These are phyloP conservation scores for Hylodesmum podocarpum DNA, from an alignment of 306 rosid species.

Conservation along the genomic window DNA sequence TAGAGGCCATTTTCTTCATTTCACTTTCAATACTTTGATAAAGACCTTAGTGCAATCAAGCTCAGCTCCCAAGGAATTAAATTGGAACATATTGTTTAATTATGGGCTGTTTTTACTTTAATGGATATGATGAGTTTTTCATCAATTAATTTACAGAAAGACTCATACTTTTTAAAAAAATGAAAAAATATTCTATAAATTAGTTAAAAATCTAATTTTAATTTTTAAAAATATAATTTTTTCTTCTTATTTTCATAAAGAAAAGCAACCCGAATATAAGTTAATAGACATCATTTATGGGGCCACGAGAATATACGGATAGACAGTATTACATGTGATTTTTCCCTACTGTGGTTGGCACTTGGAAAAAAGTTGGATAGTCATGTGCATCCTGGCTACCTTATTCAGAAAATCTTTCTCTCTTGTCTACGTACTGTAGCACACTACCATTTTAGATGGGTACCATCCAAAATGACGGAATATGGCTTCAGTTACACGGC, in stretches of 20 bases:
- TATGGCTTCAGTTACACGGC: background rate
- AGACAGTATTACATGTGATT: slow-evolving; percentile 27
- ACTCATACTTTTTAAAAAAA: too few species aligned
- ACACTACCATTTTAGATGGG: background rate
- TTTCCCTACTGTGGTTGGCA: background rate
- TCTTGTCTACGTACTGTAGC: background rate
- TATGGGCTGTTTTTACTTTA: too few species aligned
- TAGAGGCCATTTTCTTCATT: background rate
- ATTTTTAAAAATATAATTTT: too few species aligned
- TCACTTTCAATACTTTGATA: background rate
- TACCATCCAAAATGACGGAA: background rate
- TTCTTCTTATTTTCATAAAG: too few species aligned
- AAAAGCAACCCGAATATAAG: too few species aligned
- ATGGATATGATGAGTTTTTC: too few species aligned
- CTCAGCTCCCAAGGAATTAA: slow-evolving; percentile 17
- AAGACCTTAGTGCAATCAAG: slow-evolving; percentile 20
- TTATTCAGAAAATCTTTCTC: background rate
- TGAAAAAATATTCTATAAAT: too few species aligned
- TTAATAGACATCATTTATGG: background rate
- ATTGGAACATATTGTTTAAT: background rate
- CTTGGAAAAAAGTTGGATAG: background rate
- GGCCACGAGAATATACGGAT: background rate
- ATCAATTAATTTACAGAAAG: too few species aligned
- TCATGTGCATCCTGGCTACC: background rate
- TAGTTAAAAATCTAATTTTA: too few species aligned